Evolutionary conservation across 352 stramenopile species (phyloP).

Genomic region (Globisporangium cylindrosporum): DNA sequence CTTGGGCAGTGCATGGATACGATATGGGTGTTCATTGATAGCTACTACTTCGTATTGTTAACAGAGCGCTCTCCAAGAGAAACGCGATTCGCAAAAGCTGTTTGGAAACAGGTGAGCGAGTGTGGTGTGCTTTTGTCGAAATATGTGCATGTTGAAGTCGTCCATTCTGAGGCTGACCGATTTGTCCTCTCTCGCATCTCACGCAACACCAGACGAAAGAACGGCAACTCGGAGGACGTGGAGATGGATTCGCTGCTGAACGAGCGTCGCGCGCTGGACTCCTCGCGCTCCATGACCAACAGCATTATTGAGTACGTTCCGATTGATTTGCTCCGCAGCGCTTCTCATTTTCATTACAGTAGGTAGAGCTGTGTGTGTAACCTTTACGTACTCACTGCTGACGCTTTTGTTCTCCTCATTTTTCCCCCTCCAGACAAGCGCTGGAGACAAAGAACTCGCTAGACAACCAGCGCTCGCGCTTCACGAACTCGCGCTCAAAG

Average conservation of each 20-base stretch:
- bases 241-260: conserved; percentile 82
- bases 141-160: neutral
- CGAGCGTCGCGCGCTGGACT: conserved; percentile 76
- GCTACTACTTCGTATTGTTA: neutral
- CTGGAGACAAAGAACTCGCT: conserved; percentile 86
- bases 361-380: neutral
- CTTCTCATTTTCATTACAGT: neutral
- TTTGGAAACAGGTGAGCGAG: conserved; percentile 67
- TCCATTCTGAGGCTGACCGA: neutral
- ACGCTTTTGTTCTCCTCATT: neutral
- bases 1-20: no score
- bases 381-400: neutral
- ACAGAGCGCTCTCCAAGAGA: conserved; percentile 78
- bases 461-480: conserved; percentile 85
- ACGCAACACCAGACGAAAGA: conserved; percentile 30
- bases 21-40: neutral
- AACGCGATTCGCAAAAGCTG: conserved; percentile 76
- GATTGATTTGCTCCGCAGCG: neutral
- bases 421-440: conserved; percentile 45
- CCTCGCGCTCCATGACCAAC: conserved; percentile 74
- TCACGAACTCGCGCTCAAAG: conserved; percentile 83
- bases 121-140: neutral
- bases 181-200: neutral
- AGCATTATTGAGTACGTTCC: conserved; percentile 75
- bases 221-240: conserved; percentile 47